These are phyloP conservation scores for Cryptococcus hybrid DNA, from an alignment of 1,284 basidiomycete genomes.

Conservation along the genomic window DNA sequence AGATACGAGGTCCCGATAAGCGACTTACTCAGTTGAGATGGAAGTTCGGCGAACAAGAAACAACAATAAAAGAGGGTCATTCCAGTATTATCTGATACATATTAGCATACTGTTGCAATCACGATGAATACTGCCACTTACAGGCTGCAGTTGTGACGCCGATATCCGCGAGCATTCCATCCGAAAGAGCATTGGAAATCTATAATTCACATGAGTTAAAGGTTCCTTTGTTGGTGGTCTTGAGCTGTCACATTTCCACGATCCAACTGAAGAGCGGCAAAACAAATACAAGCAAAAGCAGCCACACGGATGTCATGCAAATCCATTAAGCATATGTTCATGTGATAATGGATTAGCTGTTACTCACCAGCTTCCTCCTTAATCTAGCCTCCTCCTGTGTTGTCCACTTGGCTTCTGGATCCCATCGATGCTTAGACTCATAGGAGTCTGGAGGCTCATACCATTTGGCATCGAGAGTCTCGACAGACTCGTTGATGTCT, in stretches of 20 bases:
- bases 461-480: constrained; percentile 8
- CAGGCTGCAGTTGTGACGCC: constrained; percentile 42
- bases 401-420: constrained; percentile 30
- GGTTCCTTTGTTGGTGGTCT: neutral
- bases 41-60: constrained; percentile 56
- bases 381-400: neutral
- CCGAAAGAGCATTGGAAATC: constrained; percentile 41
- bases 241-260: constrained; percentile 29
- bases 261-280: constrained; percentile 39
- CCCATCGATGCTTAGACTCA: constrained; percentile 44
- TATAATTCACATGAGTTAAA: constrained; percentile 4
- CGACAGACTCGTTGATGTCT: neutral
- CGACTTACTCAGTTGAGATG: constrained; percentile 35
- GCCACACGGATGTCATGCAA: neutral
- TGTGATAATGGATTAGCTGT: constrained; percentile 1
- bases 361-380: constrained; percentile 16
- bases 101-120: neutral
- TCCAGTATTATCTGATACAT: constrained; percentile 35
- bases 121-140: constrained; percentile 1
- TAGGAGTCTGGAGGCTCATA: constrained; percentile 37
- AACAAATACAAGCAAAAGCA: constrained; percentile 26
- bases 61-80: constrained; percentile 54
- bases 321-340: neutral
- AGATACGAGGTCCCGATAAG: constrained; percentile 38
- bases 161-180: constrained; percentile 48